Evolutionary conservation across 148 eudicot genomes (phyloP).

Genomic region (Beta vulgaris): DNA sequence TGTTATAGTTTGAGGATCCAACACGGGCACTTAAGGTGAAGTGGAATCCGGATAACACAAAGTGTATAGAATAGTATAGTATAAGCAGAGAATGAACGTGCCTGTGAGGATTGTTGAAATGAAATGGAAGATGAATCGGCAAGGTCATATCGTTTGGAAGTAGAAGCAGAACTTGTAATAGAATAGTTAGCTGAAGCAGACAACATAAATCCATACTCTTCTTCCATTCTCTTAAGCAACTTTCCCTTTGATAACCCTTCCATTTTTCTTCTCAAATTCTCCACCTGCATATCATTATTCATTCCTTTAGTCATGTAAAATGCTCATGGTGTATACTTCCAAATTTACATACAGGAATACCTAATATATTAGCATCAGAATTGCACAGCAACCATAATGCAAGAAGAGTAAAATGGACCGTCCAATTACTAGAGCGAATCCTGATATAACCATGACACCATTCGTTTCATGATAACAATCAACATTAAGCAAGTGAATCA

Average conservation of each 20-base stretch:
- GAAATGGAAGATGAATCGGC: constrained; percentile 39
- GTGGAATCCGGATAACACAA: too few relatives aligned
- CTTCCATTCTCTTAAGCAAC: constrained; percentile 65
- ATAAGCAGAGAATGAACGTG: constrained; percentile 21
- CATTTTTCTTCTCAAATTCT: constrained; percentile 62
- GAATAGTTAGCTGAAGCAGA: constrained; percentile 43
- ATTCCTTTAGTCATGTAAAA: background rate
- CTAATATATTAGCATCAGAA: too few relatives aligned
- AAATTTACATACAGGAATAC: background rate
- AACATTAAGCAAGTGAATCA: background rate
- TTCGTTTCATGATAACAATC: background rate
- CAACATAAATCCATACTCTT: constrained; percentile 57
- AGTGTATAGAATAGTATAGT: too few relatives aligned
- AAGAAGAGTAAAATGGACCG: too few relatives aligned
- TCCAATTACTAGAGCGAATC: too few relatives aligned
- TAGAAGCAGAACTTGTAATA: constrained; percentile 50
- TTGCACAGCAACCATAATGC: too few relatives aligned
- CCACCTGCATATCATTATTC: constrained; percentile 42
- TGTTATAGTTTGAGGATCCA: too few relatives aligned
- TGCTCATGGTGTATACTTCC: background rate
- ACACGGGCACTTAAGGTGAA: too few relatives aligned
- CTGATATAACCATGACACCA: too few relatives aligned
- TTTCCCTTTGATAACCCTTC: constrained; percentile 70
- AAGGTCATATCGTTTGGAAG: constrained; percentile 54
- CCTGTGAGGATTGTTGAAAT: constrained; percentile 46